Conservation (phyloP, 2,329 filamentous ascomycete species). For the Bimuria novae-zelandiae region DNA sequence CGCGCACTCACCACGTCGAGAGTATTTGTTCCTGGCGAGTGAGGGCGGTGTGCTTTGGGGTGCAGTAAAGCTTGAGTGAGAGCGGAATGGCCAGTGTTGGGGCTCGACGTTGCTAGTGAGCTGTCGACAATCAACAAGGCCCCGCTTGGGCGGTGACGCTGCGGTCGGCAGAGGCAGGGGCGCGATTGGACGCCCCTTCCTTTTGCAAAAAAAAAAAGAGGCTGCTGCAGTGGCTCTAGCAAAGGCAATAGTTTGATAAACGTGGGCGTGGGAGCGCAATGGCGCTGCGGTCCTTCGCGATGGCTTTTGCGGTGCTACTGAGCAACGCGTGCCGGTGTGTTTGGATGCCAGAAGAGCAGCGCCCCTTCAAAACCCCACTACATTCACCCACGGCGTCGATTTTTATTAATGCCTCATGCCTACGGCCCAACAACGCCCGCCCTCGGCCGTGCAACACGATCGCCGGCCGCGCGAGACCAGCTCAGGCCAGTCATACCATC, state of each 20-base stretch:
- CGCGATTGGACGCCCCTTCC: conserved; percentile 26
- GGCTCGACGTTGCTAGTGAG: conserved; percentile 25
- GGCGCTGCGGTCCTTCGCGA: conserved; percentile 1
- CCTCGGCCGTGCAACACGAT: conserved; percentile 33
- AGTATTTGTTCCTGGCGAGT: conserved; percentile 2
- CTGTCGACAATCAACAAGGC: conserved; percentile 22
- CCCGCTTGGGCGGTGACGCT: conserved; percentile 39
- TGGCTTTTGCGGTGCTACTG: too few species aligned
- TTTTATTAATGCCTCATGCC: conserved; percentile 35
- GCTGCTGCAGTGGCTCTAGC: conserved; percentile 6
- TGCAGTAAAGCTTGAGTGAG: conserved; percentile 10
- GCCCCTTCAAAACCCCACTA: conserved; percentile 12
- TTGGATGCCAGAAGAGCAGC: conserved; percentile 8
- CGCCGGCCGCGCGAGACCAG: conserved; percentile 12
- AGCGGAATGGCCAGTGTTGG: conserved; percentile 28
- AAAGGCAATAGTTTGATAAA: conserved; percentile 24
- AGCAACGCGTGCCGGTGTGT: too few species aligned
- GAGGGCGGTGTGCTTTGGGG: conserved; percentile 29
- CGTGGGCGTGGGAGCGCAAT: neutral
- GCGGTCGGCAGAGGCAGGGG: conserved; percentile 13
- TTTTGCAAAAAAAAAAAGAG: conserved; percentile 1
- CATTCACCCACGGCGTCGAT: conserved; percentile 8
- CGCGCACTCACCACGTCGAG: neutral
- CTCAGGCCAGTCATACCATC: conserved; percentile 1
- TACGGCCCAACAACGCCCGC: conserved; percentile 25